Evolutionary conservation across 164 flowering plant species (phyloP).

Genomic region (Echeveria elegans): DNA sequence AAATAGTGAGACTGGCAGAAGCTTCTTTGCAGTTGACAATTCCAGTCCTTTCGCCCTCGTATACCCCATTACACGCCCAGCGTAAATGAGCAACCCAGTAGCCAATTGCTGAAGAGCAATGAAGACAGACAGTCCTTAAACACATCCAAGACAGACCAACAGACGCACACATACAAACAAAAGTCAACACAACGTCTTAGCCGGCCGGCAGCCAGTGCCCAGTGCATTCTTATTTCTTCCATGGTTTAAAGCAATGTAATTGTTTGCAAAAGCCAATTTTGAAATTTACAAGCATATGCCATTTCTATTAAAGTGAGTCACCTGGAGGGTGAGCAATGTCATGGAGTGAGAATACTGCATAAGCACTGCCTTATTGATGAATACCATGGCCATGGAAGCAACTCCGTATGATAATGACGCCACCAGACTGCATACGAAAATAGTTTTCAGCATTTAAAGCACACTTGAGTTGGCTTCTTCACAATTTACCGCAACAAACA

Average conservation of each 20-base stretch:
- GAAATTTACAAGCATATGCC: no score
- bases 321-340: slow-evolving; percentile 93
- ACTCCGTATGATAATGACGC: slow-evolving; percentile 88
- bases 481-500: not conserved
- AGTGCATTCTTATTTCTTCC: no score
- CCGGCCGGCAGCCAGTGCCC: no score
- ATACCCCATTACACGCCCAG: slow-evolving; percentile 69
- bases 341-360: slow-evolving; percentile 87
- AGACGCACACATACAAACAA: not conserved
- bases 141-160: slow-evolving; percentile 2
- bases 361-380: slow-evolving; percentile 85
- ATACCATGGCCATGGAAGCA: slow-evolving; percentile 99
- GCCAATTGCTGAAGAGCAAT: slow-evolving; percentile 62
- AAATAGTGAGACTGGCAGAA: slow-evolving; percentile 72
- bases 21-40: slow-evolving; percentile 62
- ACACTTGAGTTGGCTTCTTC: no score
- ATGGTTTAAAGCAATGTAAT: no score
- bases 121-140: slow-evolving; percentile 1
- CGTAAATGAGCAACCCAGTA: slow-evolving; percentile 70
- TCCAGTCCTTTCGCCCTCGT: slow-evolving; percentile 49
- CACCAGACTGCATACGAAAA: slow-evolving; percentile 40
- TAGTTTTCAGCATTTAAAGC: not conserved
- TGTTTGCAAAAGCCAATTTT: no score
- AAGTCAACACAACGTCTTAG: not conserved
- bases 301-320: slow-evolving; percentile 11